phyloP scores from a whole-genome alignment of 129 eudicot genomes.

The Chrysanthemum makinoi region DNA sequence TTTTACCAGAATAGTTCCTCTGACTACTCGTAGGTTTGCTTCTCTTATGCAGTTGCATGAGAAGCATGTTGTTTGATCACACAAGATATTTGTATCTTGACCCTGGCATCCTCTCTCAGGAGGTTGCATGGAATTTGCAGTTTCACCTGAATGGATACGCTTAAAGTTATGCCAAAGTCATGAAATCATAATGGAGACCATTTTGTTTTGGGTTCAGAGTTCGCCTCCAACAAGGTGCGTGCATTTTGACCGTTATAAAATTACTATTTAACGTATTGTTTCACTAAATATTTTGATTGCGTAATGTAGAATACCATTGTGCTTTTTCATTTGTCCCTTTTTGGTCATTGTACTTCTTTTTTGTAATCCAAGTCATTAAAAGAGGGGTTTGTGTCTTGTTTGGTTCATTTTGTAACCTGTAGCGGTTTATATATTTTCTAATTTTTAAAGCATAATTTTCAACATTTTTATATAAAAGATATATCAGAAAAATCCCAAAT shows the following conservation, averaged over 20 bases:
- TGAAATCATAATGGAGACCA: neutral
- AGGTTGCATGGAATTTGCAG: conserved; percentile 71
- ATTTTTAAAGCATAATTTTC: too few relatives aligned
- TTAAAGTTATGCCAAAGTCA: neutral
- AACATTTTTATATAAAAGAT: too few relatives aligned
- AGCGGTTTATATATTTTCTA: too few relatives aligned
- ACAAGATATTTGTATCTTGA: conserved; percentile 52
- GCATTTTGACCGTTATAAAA: neutral
- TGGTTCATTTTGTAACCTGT: too few relatives aligned
- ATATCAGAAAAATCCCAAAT: too few relatives aligned
- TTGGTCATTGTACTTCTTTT: too few relatives aligned
- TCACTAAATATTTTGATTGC: neutral
- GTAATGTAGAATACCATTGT: neutral
- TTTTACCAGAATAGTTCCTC: conserved; percentile 91
- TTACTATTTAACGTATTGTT: neutral
- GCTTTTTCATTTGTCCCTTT: neutral
- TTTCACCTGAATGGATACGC: conserved; percentile 58
- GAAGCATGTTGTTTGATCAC: conserved; percentile 57
- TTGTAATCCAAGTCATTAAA: too few relatives aligned
- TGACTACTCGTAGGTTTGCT: conserved; percentile 68
- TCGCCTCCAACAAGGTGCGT: neutral
- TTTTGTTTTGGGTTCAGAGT: neutral
- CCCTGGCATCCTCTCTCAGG: conserved; percentile 65
- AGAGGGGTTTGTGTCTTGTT: too few relatives aligned
- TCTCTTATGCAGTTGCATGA: conserved; percentile 70